phyloP scores from a whole-genome alignment of 2,329 filamentous ascomycete genomes.

The Aaosphaeria pasadenensis region DNA sequence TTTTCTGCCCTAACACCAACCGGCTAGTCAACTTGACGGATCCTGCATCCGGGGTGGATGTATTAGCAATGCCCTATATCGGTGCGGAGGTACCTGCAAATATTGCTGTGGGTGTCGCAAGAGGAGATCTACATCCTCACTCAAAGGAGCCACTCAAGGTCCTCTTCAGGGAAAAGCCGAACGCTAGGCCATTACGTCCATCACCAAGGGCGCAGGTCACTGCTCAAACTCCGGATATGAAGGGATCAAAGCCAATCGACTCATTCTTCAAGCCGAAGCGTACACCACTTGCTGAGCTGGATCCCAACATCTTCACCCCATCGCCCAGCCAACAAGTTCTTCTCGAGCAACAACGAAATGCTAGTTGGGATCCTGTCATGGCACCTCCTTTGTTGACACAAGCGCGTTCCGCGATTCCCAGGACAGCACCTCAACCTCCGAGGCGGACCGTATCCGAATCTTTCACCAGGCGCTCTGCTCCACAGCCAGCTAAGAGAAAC shows the following conservation, averaged over 20 bases:
- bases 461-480: constrained; percentile 42
- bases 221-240: constrained; percentile 48
- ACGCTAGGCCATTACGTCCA: constrained; percentile 36
- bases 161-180: constrained; percentile 30
- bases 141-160: constrained; percentile 65
- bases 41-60: constrained; percentile 59
- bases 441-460: constrained; percentile 38
- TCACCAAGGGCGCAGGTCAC: constrained; percentile 16
- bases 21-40: constrained; percentile 73
- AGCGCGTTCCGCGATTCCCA: constrained; percentile 17
- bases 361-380: constrained; percentile 55
- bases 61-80: constrained; percentile 76
- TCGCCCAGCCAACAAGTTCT: constrained; percentile 63
- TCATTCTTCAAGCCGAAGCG: constrained; percentile 64
- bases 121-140: constrained; percentile 82
- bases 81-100: constrained; percentile 68
- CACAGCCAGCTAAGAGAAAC: constrained; percentile 43
- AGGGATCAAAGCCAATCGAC: constrained; percentile 60
- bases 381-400: constrained; percentile 40
- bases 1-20: constrained; percentile 75
- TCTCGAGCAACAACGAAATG: constrained; percentile 49
- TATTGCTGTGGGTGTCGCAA: constrained; percentile 70
- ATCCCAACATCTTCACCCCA: constrained; percentile 65
- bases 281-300: constrained; percentile 63
- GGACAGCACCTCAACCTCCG: constrained; percentile 42